These are phyloP conservation scores for Didymosphaeria variabile DNA, from an alignment of 2,329 filamentous ascomycete genomes.

Conservation along the genomic window DNA sequence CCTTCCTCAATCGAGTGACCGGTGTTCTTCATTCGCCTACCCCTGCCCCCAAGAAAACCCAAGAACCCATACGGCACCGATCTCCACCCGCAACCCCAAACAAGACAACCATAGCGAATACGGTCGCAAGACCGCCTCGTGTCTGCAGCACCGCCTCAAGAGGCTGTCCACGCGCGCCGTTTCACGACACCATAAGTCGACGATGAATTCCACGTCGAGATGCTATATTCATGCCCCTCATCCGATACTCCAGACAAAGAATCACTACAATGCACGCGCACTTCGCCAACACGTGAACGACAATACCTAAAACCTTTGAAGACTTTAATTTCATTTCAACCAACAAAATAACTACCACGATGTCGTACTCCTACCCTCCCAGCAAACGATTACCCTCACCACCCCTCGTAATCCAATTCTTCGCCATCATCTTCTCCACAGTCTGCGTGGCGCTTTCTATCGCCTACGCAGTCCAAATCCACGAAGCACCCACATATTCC, in stretches of 20 bases:
- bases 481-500: neutral
- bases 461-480: slow-evolving; percentile 5
- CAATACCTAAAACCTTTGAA: neutral
- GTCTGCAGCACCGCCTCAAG: slow-evolving; percentile 11
- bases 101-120: slow-evolving; percentile 13
- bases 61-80: neutral
- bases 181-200: neutral
- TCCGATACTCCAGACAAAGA: neutral
- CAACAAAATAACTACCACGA: neutral
- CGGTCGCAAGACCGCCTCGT: slow-evolving; percentile 6
- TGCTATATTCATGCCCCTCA: neutral
- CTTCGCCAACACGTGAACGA: neutral
- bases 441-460: neutral
- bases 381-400: neutral
- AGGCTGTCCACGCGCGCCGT: slow-evolving; percentile 2
- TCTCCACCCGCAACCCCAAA: neutral
- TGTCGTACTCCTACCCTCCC: neutral
- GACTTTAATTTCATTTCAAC: neutral
- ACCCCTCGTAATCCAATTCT: slow-evolving; percentile 1
- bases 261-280: neutral
- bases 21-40: neutral
- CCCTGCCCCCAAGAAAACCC: neutral
- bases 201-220: neutral
- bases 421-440: slow-evolving; percentile 5
- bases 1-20: neutral